phyloP scores from a whole-genome alignment of 805 yeast genomes.

The Metschnikowia dekortorum region DNA sequence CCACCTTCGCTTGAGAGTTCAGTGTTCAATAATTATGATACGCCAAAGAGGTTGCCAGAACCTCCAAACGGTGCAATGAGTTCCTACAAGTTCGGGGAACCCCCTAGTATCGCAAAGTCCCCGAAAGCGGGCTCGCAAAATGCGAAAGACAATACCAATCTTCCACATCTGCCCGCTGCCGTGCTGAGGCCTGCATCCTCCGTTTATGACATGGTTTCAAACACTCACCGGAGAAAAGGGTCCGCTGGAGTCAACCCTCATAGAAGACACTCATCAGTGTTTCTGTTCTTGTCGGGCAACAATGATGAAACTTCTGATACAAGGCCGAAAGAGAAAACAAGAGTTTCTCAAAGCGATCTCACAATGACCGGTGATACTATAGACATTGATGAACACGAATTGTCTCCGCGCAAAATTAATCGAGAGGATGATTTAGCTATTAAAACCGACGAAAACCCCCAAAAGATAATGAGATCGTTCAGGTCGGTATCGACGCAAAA shows the following conservation, averaged over 20 bases:
- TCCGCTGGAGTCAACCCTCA: slow-evolving; percentile 36
- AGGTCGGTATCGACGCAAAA: slow-evolving; percentile 54
- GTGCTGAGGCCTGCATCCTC: slow-evolving; percentile 45
- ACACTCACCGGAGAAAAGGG: slow-evolving; percentile 25
- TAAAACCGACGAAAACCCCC: slow-evolving; percentile 7
- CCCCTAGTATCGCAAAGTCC: slow-evolving; percentile 6
- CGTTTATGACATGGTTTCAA: slow-evolving; percentile 43
- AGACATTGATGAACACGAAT: slow-evolving; percentile 29
- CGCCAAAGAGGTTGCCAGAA: slow-evolving; percentile 71
- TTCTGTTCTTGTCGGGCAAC: slow-evolving; percentile 44
- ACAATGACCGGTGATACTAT: slow-evolving; percentile 16
- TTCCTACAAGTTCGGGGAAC: slow-evolving; percentile 33
- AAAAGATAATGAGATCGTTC: slow-evolving; percentile 42
- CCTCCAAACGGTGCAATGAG: slow-evolving; percentile 48
- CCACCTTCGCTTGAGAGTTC: slow-evolving; percentile 4
- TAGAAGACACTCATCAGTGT: slow-evolving; percentile 58
- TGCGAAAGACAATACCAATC: slow-evolving; percentile 20
- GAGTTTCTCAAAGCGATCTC: slow-evolving; percentile 7
- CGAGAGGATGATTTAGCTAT: slow-evolving; percentile 32
- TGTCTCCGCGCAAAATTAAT: slow-evolving; percentile 34
- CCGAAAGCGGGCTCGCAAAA: slow-evolving; percentile 12
- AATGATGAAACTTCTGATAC: slow-evolving; percentile 17
- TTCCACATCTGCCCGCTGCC: slow-evolving; percentile 3
- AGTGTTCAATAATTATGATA: slow-evolving; percentile 35
- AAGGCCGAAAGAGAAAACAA: neutral